phyloP scores from a whole-genome alignment of 1,139 yeast genomes.

The Scheffersomyces segobiensis region DNA sequence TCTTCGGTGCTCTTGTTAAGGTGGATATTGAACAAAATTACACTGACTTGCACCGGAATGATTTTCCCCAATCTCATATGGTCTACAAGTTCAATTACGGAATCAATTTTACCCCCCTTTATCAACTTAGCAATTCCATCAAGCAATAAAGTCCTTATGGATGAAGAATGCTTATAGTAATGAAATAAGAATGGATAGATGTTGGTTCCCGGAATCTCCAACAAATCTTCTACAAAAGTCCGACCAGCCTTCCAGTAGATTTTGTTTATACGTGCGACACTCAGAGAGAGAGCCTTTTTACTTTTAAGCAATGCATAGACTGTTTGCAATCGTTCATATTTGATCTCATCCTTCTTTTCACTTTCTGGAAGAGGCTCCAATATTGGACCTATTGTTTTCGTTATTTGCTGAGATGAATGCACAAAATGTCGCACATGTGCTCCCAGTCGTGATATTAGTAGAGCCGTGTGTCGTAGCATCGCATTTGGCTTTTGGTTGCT shows the following conservation, averaged over 20 bases:
- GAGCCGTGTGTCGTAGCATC: neutral
- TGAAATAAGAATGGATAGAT: constrained; percentile 14
- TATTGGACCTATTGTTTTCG: neutral
- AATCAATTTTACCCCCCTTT: constrained; percentile 6
- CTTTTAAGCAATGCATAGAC: constrained; percentile 15
- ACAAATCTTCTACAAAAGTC: constrained; percentile 20
- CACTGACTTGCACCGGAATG: neutral
- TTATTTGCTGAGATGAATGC: neutral
- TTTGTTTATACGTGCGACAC: neutral
- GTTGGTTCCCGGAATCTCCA: constrained; percentile 19
- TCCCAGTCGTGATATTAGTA: neutral
- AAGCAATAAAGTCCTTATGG: constrained; percentile 21
- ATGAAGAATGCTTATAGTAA: constrained; percentile 16
- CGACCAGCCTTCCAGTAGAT: neutral
- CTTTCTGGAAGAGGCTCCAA: neutral
- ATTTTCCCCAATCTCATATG: constrained; percentile 5
- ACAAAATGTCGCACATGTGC: neutral
- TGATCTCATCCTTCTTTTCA: neutral
- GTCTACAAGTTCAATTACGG: constrained; percentile 5
- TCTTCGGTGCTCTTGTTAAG: neutral
- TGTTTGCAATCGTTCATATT: constrained; percentile 15
- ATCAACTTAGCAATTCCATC: constrained; percentile 17
- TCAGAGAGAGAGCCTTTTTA: neutral
- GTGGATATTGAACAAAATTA: neutral
- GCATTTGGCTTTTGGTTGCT: neutral